phyloP scores from a whole-genome alignment of 805 yeast species.

The Blastobotrys parvus region DNA sequence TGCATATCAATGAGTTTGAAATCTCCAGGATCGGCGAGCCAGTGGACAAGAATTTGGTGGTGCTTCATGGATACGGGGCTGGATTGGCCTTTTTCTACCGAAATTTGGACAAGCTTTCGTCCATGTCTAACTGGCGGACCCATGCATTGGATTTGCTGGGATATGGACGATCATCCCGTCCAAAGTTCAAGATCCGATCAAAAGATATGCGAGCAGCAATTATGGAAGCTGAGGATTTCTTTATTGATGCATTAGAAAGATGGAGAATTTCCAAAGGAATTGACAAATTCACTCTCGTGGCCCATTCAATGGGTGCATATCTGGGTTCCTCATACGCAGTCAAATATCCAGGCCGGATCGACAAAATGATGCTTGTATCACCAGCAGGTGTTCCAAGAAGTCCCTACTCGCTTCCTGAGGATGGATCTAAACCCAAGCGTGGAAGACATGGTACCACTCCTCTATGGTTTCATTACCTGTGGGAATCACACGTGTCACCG shows the following conservation, averaged over 20 bases:
- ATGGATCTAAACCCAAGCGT: slow-evolving; percentile 8
- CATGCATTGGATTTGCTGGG: slow-evolving; percentile 88
- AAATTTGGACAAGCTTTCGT: slow-evolving; percentile 47
- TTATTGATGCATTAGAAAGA: slow-evolving; percentile 51
- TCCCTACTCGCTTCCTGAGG: slow-evolving; percentile 23
- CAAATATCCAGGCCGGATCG: slow-evolving; percentile 50
- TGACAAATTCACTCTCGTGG: slow-evolving; percentile 50
- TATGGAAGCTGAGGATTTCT: slow-evolving; percentile 49
- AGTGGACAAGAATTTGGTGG: slow-evolving; percentile 47
- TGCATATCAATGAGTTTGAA: slow-evolving; percentile 68
- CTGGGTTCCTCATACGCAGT: slow-evolving; percentile 61
- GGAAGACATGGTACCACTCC: slow-evolving; percentile 40
- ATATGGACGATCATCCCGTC: slow-evolving; percentile 76
- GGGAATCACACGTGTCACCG: slow-evolving; percentile 87
- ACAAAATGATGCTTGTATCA: slow-evolving; percentile 64
- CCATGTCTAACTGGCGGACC: slow-evolving; percentile 48
- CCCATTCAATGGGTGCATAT: slow-evolving; percentile 94
- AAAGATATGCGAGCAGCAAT: slow-evolving; percentile 29
- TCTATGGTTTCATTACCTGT: slow-evolving; percentile 64
- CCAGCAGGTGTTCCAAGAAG: slow-evolving; percentile 74
- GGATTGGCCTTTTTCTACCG: slow-evolving; percentile 74
- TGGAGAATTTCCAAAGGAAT: slow-evolving; percentile 53
- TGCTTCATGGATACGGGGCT: slow-evolving; percentile 92
- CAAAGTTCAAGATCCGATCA: slow-evolving; percentile 39
- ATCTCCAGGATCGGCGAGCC: slow-evolving; percentile 28